A percentile compares a stretch with the other conserved stretches of the same genome.
Evolutionary conservation across 805 yeast species (phyloP).

Genomic region (Metschnikowia kunwiensis): DNA sequence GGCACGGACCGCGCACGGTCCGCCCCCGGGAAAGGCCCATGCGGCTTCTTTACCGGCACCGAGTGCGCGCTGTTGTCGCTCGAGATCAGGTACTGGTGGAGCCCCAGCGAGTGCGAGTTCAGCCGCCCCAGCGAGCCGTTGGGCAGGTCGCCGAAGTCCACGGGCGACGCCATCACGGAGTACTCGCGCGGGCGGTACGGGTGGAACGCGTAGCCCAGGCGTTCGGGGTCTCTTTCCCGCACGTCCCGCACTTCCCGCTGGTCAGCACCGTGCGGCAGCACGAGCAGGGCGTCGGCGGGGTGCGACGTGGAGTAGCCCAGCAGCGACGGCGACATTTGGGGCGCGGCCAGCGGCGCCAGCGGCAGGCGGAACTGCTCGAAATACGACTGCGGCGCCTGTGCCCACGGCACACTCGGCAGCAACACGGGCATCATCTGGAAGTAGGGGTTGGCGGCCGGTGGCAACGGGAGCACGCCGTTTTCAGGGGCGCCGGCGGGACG

Average conservation of each 20-base stretch:
- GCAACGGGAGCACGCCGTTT: too few species aligned
- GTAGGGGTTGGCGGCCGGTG: neutral
- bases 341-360: too few species aligned
- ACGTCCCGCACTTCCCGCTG: too few species aligned
- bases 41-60: neutral
- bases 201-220: neutral
- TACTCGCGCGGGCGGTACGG: neutral
- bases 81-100: neutral
- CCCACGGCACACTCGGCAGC: neutral
- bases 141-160: neutral
- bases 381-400: neutral
- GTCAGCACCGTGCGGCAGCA: too few species aligned
- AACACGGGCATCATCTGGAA: neutral
- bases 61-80: neutral
- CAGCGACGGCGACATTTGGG: too few species aligned
- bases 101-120: neutral
- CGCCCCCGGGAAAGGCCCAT: too few species aligned
- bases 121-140: neutral
- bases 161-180: neutral
- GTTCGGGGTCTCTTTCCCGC: neutral
- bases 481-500: too few species aligned
- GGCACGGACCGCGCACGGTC: too few species aligned
- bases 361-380: constrained; percentile 3
- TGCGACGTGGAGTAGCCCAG: too few species aligned
- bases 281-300: too few species aligned